These are phyloP conservation scores for Maudiozyma barnettii DNA, from an alignment of 805 yeast species.

Conservation along the genomic window DNA sequence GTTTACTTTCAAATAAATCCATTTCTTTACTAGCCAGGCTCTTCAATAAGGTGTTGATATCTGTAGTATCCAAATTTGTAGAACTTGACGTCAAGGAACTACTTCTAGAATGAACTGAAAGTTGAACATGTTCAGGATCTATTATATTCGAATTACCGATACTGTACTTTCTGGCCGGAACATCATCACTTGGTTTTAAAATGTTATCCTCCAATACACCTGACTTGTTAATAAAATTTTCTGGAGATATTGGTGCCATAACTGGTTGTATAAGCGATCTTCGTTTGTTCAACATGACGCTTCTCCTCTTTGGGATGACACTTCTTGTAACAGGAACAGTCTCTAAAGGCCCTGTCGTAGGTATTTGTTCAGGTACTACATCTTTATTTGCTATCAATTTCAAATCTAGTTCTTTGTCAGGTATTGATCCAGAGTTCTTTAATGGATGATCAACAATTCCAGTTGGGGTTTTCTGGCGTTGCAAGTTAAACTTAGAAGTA, in stretches of 20 bases:
- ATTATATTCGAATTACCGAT: not conserved
- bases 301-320: conserved; percentile 1
- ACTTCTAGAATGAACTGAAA: conserved; percentile 14
- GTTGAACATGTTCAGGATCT: conserved; percentile 2
- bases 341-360: not conserved
- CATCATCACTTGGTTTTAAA: not conserved
- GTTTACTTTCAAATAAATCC: conserved; percentile 55
- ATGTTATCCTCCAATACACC: not conserved
- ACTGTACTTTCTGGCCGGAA: not conserved
- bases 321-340: not conserved
- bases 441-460: conserved; percentile 12
- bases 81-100: conserved; percentile 9
- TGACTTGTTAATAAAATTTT: not conserved
- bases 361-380: not conserved
- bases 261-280: conserved; percentile 24
- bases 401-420: not conserved
- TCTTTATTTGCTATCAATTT: not conserved
- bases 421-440: not conserved
- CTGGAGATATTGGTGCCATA: conserved; percentile 13
- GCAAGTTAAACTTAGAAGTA: conserved; percentile 4
- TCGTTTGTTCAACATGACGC: conserved; percentile 11
- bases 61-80: conserved; percentile 16
- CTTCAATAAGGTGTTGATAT: conserved; percentile 47
- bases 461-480: conserved; percentile 16
- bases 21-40: conserved; percentile 60